Percentiles rank a stretch among this genome's conserved stretches.
These are phyloP conservation scores for Limonium bicolor DNA, from an alignment of 148 eudicot species.

Conservation along the genomic window DNA sequence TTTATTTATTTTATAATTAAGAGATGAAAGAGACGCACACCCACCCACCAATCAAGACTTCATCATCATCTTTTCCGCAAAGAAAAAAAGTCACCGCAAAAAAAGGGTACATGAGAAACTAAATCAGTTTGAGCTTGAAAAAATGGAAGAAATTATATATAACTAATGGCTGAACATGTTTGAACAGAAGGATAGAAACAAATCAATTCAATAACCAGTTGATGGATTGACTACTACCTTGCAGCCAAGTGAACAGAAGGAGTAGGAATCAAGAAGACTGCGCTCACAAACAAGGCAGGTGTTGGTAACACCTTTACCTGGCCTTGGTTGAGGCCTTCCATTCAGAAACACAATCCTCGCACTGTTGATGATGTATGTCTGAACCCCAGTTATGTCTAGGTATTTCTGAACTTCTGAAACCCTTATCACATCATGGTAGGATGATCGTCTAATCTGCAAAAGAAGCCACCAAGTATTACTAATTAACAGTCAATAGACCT, in stretches of 20 bases:
- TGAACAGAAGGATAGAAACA: not conserved
- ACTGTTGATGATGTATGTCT: constrained; percentile 34
- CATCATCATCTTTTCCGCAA: too few species aligned
- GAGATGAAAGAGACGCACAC: too few species aligned
- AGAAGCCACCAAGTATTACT: not conserved
- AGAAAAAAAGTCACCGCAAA: too few species aligned
- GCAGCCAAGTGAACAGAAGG: constrained; percentile 38
- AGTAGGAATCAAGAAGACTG: constrained; percentile 39
- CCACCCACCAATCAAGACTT: too few species aligned
- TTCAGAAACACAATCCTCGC: constrained; percentile 46
- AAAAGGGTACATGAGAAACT: constrained; percentile 1
- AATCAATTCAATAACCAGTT: not conserved
- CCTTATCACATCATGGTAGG: constrained; percentile 46
- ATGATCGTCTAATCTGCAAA: constrained; percentile 40
- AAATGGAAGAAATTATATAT: not conserved
- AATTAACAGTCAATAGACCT: not conserved
- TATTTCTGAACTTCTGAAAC: constrained; percentile 28
- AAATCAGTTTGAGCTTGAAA: constrained; percentile 1
- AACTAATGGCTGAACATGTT: not conserved
- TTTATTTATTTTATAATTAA: too few species aligned
- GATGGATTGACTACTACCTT: constrained; percentile 29
- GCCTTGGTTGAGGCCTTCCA: constrained; percentile 41
- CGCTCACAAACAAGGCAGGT: constrained; percentile 43
- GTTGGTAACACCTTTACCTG: constrained; percentile 40
- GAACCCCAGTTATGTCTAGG: constrained; percentile 32